Conservation (phyloP, 164 flowering plant genomes). For the Sextonia rubra region DNA sequence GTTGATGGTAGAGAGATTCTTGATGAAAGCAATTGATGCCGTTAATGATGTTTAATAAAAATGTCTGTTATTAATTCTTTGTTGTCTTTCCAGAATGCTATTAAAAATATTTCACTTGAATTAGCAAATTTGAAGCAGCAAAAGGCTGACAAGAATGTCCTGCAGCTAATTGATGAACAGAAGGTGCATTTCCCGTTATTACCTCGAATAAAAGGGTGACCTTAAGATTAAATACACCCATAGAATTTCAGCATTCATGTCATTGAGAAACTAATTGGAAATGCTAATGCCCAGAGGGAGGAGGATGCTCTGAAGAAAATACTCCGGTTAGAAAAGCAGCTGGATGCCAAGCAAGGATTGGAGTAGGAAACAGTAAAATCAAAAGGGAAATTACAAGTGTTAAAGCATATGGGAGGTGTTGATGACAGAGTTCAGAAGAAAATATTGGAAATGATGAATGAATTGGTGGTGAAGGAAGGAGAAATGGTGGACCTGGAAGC, state of each 20-base stretch:
- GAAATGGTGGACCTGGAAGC: slow-evolving; percentile 36
- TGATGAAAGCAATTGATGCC: background rate
- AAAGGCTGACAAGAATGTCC: slow-evolving; percentile 56
- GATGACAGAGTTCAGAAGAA: slow-evolving; percentile 34
- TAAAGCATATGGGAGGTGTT: slow-evolving; percentile 57
- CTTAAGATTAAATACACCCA: background rate
- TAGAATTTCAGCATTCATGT: background rate
- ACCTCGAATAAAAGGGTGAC: background rate
- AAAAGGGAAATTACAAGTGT: slow-evolving; percentile 58
- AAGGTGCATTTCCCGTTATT: slow-evolving; percentile 37
- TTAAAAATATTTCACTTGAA: slow-evolving; percentile 24
- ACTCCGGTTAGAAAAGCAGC: slow-evolving; percentile 45
- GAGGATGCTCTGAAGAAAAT: slow-evolving; percentile 46
- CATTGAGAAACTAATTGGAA: background rate
- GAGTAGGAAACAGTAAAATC: slow-evolving; percentile 63
- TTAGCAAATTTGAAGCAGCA: slow-evolving; percentile 58
- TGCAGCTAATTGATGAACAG: slow-evolving; percentile 58
- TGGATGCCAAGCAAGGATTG: slow-evolving; percentile 68
- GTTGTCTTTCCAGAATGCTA: slow-evolving; percentile 41
- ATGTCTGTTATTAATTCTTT: background rate
- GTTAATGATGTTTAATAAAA: background rate
- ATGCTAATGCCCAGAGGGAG: slow-evolving; percentile 37
- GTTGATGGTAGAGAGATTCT: background rate
- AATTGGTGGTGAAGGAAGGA: slow-evolving; percentile 49
- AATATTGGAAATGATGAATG: slow-evolving; percentile 29